Conservation (phyloP, 2,329 filamentous ascomycete genomes). For the Hypoxylon sp. region DNA sequence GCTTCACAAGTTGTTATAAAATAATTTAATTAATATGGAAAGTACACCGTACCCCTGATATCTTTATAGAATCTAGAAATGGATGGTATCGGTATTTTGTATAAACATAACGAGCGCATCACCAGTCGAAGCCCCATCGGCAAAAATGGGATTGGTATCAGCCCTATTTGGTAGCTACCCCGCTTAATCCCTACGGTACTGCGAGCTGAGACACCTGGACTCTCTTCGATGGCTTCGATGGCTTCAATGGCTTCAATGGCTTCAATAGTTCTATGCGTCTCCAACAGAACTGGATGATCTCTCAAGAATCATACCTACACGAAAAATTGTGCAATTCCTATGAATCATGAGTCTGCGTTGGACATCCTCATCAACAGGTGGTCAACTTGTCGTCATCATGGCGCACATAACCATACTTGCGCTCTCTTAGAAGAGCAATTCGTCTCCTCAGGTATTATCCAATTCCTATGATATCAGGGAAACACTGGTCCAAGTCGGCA, state of each 20-base stretch:
- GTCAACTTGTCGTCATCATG: background rate
- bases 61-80: background rate
- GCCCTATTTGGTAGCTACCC: conserved; percentile 1
- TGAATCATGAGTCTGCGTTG: background rate
- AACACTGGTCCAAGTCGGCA: background rate
- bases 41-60: background rate
- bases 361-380: background rate
- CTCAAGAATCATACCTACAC: background rate
- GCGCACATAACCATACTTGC: background rate
- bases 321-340: background rate
- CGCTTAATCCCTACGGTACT: background rate
- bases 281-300: background rate
- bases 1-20: background rate
- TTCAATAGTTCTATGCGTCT: conserved; percentile 4
- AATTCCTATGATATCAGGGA: background rate
- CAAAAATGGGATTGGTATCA: background rate
- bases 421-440: background rate
- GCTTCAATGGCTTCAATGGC: conserved; percentile 5
- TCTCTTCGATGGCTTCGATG: background rate
- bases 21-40: background rate
- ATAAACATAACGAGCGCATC: background rate
- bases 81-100: background rate
- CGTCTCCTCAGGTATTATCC: background rate
- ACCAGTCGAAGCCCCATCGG: background rate
- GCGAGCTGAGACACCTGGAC: background rate